Evolutionary conservation across 495 filamentous ascomycete species (phyloP).

Genomic region (Aspergillus kassunensis): DNA sequence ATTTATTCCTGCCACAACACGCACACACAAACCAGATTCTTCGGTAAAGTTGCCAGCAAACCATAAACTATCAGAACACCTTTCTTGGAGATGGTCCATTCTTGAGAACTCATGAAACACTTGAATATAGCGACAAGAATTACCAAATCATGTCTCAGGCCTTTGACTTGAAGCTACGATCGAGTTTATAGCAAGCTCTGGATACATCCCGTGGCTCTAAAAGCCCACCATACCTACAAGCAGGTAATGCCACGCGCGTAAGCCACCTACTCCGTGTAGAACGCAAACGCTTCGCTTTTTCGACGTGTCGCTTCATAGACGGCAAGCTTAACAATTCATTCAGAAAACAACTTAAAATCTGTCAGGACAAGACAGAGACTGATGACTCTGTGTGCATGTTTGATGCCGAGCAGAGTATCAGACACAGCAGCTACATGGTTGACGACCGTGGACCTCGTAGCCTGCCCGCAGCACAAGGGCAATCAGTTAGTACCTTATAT

Average conservation of each 20-base stretch:
- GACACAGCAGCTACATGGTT: too few relatives aligned
- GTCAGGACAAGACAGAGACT: not conserved
- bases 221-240: not conserved
- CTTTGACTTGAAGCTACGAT: not conserved
- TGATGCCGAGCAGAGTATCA: too few relatives aligned
- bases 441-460: too few relatives aligned
- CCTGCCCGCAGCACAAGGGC: too few relatives aligned
- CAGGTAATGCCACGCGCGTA: slow-evolving; percentile 12
- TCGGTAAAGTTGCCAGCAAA: not conserved
- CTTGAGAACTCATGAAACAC: too few relatives aligned
- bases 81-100: not conserved
- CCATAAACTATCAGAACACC: not conserved
- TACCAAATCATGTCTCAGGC: not conserved
- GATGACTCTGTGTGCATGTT: too few relatives aligned
- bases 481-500: too few relatives aligned
- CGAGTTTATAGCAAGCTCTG: not conserved
- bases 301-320: slow-evolving; percentile 13
- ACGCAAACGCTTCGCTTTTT: slow-evolving; percentile 21
- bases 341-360: too few relatives aligned
- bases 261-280: slow-evolving; percentile 2
- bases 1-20: slow-evolving; percentile 4
- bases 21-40: not conserved
- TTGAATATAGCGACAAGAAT: too few relatives aligned
- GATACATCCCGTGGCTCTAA: slow-evolving; percentile 10
- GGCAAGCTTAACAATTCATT: slow-evolving; percentile 4